These are phyloP conservation scores for Mrakia hoshinonis DNA, from an alignment of 768 basidiomycete species.

Conservation along the genomic window DNA sequence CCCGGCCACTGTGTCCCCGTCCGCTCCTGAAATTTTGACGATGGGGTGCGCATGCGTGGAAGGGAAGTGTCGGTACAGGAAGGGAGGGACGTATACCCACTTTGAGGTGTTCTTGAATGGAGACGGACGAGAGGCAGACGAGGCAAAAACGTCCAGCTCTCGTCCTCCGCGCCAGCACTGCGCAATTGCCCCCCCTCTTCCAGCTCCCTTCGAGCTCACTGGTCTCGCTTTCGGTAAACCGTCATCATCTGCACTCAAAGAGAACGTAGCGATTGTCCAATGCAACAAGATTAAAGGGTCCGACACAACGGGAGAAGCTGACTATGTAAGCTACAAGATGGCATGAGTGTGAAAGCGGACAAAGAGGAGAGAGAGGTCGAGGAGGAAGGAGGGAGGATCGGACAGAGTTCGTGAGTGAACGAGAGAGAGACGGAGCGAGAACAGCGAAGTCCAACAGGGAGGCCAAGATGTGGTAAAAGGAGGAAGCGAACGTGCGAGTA, in stretches of 20 bases:
- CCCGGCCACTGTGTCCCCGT: conserved; percentile 31
- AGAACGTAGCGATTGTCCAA: too few species aligned
- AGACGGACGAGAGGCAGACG: too few species aligned
- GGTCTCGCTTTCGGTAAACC: too few species aligned
- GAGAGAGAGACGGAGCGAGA: background rate
- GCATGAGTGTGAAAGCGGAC: too few species aligned
- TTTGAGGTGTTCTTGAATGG: background rate
- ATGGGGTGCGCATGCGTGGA: conserved; percentile 68
- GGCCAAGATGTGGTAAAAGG: background rate
- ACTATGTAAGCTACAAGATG: too few species aligned
- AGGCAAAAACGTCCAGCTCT: too few species aligned
- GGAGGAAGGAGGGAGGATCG: background rate
- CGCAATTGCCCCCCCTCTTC: too few species aligned
- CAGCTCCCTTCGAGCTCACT: too few species aligned
- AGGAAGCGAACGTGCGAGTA: background rate
- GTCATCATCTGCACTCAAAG: too few species aligned
- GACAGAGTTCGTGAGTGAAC: background rate
- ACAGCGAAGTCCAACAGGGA: background rate
- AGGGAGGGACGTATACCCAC: background rate
- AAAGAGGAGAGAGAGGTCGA: background rate
- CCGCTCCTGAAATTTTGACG: conserved; percentile 72
- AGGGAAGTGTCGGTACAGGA: conserved; percentile 37
- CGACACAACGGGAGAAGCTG: too few species aligned
- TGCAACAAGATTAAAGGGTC: too few species aligned
- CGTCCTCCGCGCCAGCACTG: too few species aligned